Evolutionary conservation across 2,329 filamentous ascomycete species (phyloP), one percentile per base, ranked within the genome.

Genomic region (Stachybotrys chlorohalonatus): DNA sequence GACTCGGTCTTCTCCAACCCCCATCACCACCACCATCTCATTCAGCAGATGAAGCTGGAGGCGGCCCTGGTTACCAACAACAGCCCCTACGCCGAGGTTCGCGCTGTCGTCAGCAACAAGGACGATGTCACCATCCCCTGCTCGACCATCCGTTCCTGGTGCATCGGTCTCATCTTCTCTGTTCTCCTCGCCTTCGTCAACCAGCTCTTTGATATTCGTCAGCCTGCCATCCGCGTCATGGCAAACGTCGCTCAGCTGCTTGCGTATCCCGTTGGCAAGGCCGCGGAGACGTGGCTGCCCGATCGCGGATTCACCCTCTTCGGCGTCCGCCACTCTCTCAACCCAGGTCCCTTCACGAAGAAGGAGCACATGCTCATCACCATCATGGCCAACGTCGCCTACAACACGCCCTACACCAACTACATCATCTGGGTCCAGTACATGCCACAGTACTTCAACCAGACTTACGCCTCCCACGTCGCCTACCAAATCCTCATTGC

Each of bases 321-420:
- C 47, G 76, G 76, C 9, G 61, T 71, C 24, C 70, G 73, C 17
- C 75, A 79, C 62, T 75, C 72, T 6, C 70, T 82, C 13, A 83
- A 82, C 60, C 79, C 80, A 0, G 79, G 80, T 0, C 76, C 75
- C 2, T 84, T 84, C 62, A 78, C 76, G 53, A 77, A 76, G 61
- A 84, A 84, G 67, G 81, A 84, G 64, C 81, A 84, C 62, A 80
- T 81, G 73, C 71, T 84, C 47, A 80, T 83, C 58, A 78, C 78
- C 56, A 80, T 82, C 64, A 82, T 82, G 78, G 81, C 84, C 54
- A 85, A 86, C 63, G 78, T 79, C 11, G 75, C 76, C 11, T 78
- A 74, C 65, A 75, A 75, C 56, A 71, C 72, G 4, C 78, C 78
- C 0, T 82, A 81, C 61, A 81, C 79, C 3, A 77, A 77, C 65